Base-by-base conservation (phyloP, 805 yeast genomes). In the Yamadazyma laniorum region DNA sequence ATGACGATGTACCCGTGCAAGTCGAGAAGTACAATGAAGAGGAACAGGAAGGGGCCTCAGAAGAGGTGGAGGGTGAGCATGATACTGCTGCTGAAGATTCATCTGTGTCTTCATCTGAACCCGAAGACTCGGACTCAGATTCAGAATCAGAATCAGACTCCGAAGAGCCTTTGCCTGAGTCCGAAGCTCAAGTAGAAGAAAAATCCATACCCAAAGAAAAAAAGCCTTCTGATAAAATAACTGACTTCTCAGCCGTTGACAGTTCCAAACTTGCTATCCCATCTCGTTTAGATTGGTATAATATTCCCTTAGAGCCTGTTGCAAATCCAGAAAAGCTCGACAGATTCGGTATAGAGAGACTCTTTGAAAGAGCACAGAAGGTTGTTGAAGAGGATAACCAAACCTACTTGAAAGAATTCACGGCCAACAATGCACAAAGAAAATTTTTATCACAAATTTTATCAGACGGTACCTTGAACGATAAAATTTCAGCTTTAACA, bases 401-500 rank as follows among this genome's bases (percentile, higher is more conserved):
- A 40, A 53, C 70, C 0, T 91, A 85, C 58, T 73, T 77, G 44
- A 82, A 80, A 44, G 95, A 83, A 56, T 82, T 82, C 56, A 77
- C 85, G 39, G 80, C 80, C 47, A 76, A 82, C 39, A 79, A 83
- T 27, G 85, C 95, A 5, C 96, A 85, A 67, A 81, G 79, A 57
- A 83, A 86, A 71, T 91, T 91, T 60, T 78, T 88, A 71, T 76
- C 91, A 1, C 95, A 91, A 62, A 83, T 93, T 50, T 75, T 93
- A 53, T 74, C 89, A 5, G 83, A 80, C 49, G 99, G 99, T 85
- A 93, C 99, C 0, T 72, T 91, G 51, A 83, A 80, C 52, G 99
- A 93, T 82, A 89, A 93, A 65, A 85, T 93, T 39, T 86, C 96
- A 33, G 96, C 99, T 0, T 73, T 93, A 55, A 91, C 99, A 1